These are phyloP conservation scores for Ehretia macrophylla DNA, from an alignment of 257 asterid genomes.

Conservation along the genomic window DNA sequence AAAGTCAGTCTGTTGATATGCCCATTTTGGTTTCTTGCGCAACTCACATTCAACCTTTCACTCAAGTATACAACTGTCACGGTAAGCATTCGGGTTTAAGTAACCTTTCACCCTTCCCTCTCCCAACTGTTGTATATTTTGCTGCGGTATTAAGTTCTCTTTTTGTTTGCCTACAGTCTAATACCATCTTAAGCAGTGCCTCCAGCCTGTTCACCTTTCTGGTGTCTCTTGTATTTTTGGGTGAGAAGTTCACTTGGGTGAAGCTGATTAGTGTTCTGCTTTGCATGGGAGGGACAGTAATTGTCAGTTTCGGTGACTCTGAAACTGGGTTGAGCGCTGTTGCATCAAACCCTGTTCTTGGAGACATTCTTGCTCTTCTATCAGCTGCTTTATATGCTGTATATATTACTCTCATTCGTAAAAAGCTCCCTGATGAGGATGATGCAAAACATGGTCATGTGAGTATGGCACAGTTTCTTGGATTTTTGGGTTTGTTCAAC, in stretches of 20 bases:
- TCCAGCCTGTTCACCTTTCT: conserved; percentile 92
- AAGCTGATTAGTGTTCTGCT: conserved; percentile 82
- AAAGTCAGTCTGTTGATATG: conserved; percentile 84
- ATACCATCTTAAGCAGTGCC: conserved; percentile 87
- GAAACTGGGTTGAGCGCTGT: conserved; percentile 37
- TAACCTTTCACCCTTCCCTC: background rate
- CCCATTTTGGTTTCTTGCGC: conserved; percentile 94
- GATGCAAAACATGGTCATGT: conserved; percentile 50
- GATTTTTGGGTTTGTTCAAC: conserved; percentile 87
- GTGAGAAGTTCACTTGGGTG: conserved; percentile 84
- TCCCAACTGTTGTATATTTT: conserved; percentile 4
- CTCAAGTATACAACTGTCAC: conserved; percentile 95
- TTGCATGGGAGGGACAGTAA: conserved; percentile 90
- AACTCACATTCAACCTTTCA: conserved; percentile 86
- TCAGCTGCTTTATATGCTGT: conserved; percentile 84
- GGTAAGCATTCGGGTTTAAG: conserved; percentile 38
- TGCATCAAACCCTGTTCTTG: conserved; percentile 68
- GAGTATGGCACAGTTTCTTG: conserved; percentile 96
- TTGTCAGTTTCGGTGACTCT: conserved; percentile 87
- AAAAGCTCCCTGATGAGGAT: conserved; percentile 79
- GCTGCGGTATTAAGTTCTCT: conserved; percentile 14
- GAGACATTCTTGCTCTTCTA: conserved; percentile 65
- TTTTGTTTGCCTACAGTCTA: conserved; percentile 52
- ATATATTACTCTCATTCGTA: conserved; percentile 79
- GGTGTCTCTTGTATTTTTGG: conserved; percentile 82